A percentile compares a stretch with the other conserved stretches of the same genome.
Conservation (phyloP, 305 asterid genomes). For the Rubia occidens region DNA sequence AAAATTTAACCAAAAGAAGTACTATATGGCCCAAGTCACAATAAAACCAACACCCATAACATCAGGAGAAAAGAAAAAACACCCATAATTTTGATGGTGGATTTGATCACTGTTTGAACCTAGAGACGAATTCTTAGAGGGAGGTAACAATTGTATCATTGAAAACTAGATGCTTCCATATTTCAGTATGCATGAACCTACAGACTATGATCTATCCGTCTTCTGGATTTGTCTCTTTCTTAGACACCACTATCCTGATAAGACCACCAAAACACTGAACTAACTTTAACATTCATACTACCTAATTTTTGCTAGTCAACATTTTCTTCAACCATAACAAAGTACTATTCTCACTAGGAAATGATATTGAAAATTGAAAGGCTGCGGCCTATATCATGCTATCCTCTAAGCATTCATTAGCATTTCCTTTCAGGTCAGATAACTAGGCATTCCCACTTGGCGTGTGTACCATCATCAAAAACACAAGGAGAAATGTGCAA, state of each 20-base stretch:
- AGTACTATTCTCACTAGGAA: neutral
- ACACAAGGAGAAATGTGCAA: neutral
- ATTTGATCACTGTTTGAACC: neutral
- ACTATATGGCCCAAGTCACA: neutral
- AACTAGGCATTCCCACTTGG: neutral
- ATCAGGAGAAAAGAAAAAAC: neutral
- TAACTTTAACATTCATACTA: neutral
- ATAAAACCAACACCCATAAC: neutral
- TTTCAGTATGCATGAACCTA: neutral
- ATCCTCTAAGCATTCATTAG: neutral
- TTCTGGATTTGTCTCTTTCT: neutral
- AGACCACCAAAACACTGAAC: neutral
- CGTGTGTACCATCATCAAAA: neutral
- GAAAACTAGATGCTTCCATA: neutral
- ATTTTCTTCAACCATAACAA: neutral
- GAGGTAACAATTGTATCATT: neutral
- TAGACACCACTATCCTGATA: neutral
- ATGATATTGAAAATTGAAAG: neutral
- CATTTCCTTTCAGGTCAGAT: neutral
- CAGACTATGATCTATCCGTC: neutral
- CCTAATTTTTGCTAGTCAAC: neutral
- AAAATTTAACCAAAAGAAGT: neutral
- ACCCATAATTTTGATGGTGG: neutral
- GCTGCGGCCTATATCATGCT: too few relatives aligned
- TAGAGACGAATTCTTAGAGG: neutral